Evolutionary conservation across 805 yeast genomes (phyloP).

Genomic region (Nakazawaea ernobii): DNA sequence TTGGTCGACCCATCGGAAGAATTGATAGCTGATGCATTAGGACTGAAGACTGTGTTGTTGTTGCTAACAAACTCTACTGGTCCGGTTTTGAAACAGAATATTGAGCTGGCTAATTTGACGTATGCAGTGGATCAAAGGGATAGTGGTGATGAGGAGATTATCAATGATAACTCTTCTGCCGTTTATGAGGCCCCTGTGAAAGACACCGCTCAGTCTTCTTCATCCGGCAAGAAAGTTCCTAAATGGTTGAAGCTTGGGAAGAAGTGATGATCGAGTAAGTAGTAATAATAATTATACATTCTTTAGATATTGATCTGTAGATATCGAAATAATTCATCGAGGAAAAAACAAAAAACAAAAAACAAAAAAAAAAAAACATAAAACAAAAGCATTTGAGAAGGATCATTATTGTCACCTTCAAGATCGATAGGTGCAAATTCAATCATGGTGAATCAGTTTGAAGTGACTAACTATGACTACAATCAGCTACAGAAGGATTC

Average conservation of each 20-base stretch:
- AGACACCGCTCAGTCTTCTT: background rate
- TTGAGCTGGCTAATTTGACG: background rate
- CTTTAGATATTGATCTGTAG: background rate
- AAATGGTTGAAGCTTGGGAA: conserved; percentile 28
- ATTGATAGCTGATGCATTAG: conserved; percentile 1
- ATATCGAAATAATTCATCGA: background rate
- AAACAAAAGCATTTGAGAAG: background rate
- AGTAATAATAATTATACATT: background rate
- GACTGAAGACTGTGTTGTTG: conserved; percentile 5
- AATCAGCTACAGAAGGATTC: background rate
- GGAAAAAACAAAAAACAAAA: background rate
- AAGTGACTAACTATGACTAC: conserved; percentile 3
- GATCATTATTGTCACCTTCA: background rate
- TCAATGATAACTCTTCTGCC: background rate
- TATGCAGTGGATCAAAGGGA: conserved; percentile 11
- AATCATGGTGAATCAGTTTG: background rate
- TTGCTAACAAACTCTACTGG: background rate
- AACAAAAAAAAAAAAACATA: background rate
- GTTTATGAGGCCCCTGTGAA: conserved; percentile 8
- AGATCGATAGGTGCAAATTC: background rate
- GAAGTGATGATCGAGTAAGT: conserved; percentile 12
- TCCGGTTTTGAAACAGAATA: background rate
- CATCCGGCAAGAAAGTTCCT: conserved; percentile 19
- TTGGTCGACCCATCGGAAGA: conserved; percentile 44
- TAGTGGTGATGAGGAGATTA: conserved; percentile 6